phyloP scores from a whole-genome alignment of 139 green algal genomes.

The Chlamydomonas incerta region DNA sequence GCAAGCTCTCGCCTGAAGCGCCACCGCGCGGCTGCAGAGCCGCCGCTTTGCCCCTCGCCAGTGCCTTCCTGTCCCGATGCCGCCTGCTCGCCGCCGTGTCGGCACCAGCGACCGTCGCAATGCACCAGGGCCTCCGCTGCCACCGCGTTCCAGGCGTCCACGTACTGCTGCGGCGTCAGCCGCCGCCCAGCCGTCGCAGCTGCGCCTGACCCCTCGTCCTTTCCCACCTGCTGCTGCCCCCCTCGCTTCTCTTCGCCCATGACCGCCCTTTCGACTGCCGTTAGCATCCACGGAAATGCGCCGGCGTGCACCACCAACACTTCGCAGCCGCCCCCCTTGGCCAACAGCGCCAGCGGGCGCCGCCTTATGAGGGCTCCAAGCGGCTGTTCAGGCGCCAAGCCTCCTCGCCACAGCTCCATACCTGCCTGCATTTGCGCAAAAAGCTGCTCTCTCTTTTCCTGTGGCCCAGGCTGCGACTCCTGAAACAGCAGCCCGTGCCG shows the following conservation, averaged over 20 bases:
- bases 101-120: slow-evolving; percentile 4
- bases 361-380: neutral
- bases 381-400: neutral
- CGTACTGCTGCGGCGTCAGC: neutral
- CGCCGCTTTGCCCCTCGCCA: neutral
- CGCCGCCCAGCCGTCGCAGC: neutral
- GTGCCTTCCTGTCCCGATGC: neutral
- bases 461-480: neutral
- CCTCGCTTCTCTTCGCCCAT: no score
- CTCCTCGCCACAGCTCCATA: neutral
- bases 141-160: slow-evolving; percentile 21
- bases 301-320: slow-evolving; percentile 32
- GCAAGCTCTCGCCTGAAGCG: neutral
- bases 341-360: neutral
- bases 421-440: neutral
- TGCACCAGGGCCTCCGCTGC: neutral
- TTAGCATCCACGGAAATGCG: slow-evolving; percentile 14
- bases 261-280: neutral
- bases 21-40: neutral
- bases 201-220: no score
- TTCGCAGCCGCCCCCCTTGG: neutral
- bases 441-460: neutral
- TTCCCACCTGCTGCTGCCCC: no score
- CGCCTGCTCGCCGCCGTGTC: neutral
- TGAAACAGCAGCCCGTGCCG: no score